Conservation (phyloP, 2,329 filamentous ascomycete genomes). For the Rhynchosporium secalis region DNA sequence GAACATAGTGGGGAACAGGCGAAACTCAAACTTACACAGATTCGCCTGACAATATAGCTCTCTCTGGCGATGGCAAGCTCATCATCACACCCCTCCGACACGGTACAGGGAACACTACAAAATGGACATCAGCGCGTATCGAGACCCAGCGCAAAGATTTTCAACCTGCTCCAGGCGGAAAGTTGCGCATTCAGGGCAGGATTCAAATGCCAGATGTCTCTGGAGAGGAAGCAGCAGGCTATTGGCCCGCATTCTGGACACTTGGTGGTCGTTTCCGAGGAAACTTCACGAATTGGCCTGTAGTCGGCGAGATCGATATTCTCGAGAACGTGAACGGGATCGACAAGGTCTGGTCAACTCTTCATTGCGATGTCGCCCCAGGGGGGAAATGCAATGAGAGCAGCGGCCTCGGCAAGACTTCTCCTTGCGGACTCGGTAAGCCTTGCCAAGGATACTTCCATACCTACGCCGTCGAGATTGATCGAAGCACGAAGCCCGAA, state of each 20-base stretch:
- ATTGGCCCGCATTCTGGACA: conserved; percentile 7
- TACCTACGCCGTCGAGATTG: neutral
- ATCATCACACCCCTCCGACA: conserved; percentile 41
- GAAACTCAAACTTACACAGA: conserved; percentile 3
- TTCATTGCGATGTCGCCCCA: conserved; percentile 3
- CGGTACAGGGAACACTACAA: neutral
- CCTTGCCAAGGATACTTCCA: conserved; percentile 1
- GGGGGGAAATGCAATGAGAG: neutral
- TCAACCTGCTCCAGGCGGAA: neutral
- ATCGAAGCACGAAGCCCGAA: neutral
- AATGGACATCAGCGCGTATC: conserved; percentile 8
- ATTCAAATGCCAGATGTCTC: neutral
- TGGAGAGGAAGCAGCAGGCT: neutral
- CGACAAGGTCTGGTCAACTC: neutral
- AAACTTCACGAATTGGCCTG: neutral
- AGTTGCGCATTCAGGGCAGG: neutral
- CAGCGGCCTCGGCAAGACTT: neutral
- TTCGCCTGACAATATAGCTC: conserved; percentile 43
- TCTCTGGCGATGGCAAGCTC: conserved; percentile 43
- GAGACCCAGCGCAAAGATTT: conserved; percentile 6
- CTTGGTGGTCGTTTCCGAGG: neutral
- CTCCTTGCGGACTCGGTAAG: neutral
- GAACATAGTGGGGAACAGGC: neutral
- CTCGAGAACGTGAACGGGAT: neutral
- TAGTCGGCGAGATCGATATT: conserved; percentile 1